Conservation (phyloP, 768 basidiomycete genomes). For the Mrakia blollopis region DNA sequence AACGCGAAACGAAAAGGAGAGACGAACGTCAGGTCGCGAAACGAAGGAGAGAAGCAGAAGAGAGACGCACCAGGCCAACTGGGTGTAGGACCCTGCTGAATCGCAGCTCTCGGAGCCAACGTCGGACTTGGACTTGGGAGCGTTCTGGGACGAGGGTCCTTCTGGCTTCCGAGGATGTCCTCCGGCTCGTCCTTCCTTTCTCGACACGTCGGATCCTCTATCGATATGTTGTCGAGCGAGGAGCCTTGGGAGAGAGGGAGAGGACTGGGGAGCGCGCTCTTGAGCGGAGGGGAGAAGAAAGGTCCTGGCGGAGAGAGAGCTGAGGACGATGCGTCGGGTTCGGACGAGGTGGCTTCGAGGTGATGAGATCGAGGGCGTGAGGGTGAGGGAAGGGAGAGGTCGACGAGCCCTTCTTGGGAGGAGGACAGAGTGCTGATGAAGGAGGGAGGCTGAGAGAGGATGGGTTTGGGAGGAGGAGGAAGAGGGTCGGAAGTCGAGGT, state of each 20-base stretch:
- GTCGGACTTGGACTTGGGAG: slow-evolving; percentile 13
- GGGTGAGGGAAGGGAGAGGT: not conserved
- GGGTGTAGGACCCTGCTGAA: slow-evolving; percentile 16
- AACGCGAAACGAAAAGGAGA: not conserved
- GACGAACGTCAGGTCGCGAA: not conserved
- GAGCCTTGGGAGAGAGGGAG: not conserved
- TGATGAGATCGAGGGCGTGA: not conserved
- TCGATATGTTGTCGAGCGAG: not conserved
- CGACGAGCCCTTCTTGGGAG: not conserved
- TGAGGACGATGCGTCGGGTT: not conserved
- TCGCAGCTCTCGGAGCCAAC: not conserved
- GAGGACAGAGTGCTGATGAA: not conserved
- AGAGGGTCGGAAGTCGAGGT: not conserved
- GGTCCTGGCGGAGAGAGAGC: slow-evolving; percentile 10
- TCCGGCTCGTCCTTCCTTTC: slow-evolving; percentile 4
- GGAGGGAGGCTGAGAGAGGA: not conserved
- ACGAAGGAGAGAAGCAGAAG: not conserved
- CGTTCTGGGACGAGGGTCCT: not conserved
- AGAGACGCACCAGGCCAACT: slow-evolving; percentile 7
- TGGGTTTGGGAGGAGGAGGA: not conserved
- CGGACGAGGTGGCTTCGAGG: not conserved
- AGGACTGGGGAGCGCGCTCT: not conserved
- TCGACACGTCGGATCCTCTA: too few relatives aligned
- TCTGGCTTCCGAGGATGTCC: not conserved
- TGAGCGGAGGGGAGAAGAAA: slow-evolving; percentile 2